Base-by-base conservation (phyloP, 495 filamentous ascomycete genomes). In the Aspergillus saccharolyticus region DNA sequence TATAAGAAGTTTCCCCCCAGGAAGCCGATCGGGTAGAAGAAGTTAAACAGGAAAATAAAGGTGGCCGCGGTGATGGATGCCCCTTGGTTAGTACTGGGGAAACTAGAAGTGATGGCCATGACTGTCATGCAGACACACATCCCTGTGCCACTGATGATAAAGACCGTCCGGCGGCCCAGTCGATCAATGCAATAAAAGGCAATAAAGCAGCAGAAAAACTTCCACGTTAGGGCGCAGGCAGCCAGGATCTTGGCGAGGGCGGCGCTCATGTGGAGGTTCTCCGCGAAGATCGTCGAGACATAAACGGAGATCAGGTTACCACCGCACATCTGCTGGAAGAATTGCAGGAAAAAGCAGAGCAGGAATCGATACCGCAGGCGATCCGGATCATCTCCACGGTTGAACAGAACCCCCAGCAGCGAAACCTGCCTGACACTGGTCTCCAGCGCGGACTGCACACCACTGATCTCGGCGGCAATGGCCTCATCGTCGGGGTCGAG, bases 21-120 rank as follows among this genome's bases (percentile, higher is more conserved):
- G 71, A 82, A 85, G 5, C 82, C 83, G 56, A 80, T 70, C 3
- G 82, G 79, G 63, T 82, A 81, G 73, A 85, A 86, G 43, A 71
- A 67, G 65, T 83, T 83, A 71, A 83, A 86, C 22, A 85, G 68
- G 68, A 83, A 83, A 50, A 85, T 75, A 62, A 83, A 84, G 20
- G 78, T 73, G 1, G 76, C 79, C 0, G 79, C 74, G 1, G 68
- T 72, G 44, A 81, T 62, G 17, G 66, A 68, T 22, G 69, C 61
- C n/a, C 48, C 20, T 45, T 69, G 46, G 65, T 73, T 74, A 52
- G 53, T 49, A 49, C 63, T 42, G 56, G 66, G 57, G 58, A 75
- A 66, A 54, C 69, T 69, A 19, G 67, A 73, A 18, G 73, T 73
- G 51, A 78, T 61, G 17, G 79, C 73, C 30, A 83, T 70, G 21